Percentiles rank a stretch among this genome's conserved stretches.
phyloP scores from a whole-genome alignment of 2,329 filamentous ascomycete genomes.

The Metarhizium rileyi region DNA sequence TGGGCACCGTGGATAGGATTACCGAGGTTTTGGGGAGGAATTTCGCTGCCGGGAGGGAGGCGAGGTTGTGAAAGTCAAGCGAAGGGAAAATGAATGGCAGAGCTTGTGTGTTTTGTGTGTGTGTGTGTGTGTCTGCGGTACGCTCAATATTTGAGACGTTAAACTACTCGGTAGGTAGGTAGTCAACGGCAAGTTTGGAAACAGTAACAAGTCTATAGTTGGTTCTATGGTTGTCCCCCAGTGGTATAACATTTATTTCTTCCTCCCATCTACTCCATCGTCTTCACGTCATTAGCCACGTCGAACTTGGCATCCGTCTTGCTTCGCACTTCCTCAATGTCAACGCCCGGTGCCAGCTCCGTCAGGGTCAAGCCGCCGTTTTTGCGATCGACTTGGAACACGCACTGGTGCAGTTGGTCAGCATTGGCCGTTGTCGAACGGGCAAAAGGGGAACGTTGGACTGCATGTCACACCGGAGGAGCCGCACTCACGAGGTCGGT shows the following conservation, averaged over 20 bases:
- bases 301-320: slow-evolving; percentile 63
- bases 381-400: slow-evolving; percentile 57
- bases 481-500: slow-evolving; percentile 56
- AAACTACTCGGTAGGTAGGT: too few species aligned
- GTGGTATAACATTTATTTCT: neutral
- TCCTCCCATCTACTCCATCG: slow-evolving; percentile 24
- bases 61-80: slow-evolving; percentile 9
- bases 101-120: neutral
- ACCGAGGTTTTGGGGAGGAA: slow-evolving; percentile 33
- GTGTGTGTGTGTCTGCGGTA: neutral
- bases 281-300: slow-evolving; percentile 48
- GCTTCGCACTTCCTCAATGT: slow-evolving; percentile 55
- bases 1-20: slow-evolving; percentile 34
- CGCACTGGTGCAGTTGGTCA: slow-evolving; percentile 39
- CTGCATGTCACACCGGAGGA: neutral
- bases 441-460: too few species aligned
- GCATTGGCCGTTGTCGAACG: neutral
- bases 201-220: neutral
- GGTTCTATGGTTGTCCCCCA: neutral
- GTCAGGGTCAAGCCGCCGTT: slow-evolving; percentile 56
- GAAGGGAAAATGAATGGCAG: too few species aligned
- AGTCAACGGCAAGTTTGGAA: neutral
- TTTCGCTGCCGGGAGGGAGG: slow-evolving; percentile 20
- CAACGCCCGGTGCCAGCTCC: slow-evolving; percentile 59
- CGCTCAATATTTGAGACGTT: neutral